A percentile compares a stretch with the other conserved stretches of the same genome.
phyloP scores from a whole-genome alignment of 1,139 yeast species.

The Sporopachydermia cereana region DNA sequence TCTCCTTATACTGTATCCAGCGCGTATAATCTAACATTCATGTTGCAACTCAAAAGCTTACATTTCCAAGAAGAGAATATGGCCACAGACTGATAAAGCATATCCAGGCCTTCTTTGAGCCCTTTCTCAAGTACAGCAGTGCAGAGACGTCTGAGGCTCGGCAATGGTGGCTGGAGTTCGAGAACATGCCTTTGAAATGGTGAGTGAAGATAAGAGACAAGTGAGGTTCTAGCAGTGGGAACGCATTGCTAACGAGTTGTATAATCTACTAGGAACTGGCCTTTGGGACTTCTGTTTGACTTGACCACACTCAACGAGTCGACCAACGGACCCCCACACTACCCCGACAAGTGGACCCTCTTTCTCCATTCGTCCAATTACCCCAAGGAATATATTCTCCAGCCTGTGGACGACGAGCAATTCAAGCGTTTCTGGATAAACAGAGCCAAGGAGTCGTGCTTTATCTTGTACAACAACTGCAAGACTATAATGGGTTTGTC shows the following conservation, averaged over 20 bases:
- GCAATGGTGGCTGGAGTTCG: slow-evolving; percentile 71
- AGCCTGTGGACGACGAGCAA: slow-evolving; percentile 24
- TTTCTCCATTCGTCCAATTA: slow-evolving; percentile 31
- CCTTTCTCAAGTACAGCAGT: slow-evolving; percentile 25
- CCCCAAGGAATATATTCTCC: slow-evolving; percentile 45
- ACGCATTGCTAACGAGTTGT: no score
- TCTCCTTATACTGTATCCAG: no score
- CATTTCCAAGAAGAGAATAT: slow-evolving; percentile 40
- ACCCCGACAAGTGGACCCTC: slow-evolving; percentile 38
- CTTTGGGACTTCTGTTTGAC: slow-evolving; percentile 64
- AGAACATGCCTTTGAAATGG: slow-evolving; percentile 55
- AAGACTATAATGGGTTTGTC: slow-evolving; percentile 67
- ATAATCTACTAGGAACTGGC: no score
- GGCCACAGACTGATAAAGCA: slow-evolving; percentile 37
- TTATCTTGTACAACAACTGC: slow-evolving; percentile 59
- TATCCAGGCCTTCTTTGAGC: slow-evolving; percentile 34
- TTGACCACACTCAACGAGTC: slow-evolving; percentile 31
- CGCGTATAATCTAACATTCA: no score
- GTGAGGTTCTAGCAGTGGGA: no score
- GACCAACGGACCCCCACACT: slow-evolving; percentile 12
- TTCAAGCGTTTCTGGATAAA: slow-evolving; percentile 53
- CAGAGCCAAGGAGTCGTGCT: slow-evolving; percentile 71
- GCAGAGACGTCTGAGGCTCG: slow-evolving; percentile 22
- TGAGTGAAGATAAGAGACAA: slow-evolving; percentile 10
- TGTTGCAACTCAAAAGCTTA: slow-evolving; percentile 14